A percentile compares a stretch with the other conserved stretches of the same genome.
phyloP scores from a whole-genome alignment of 2,329 filamentous ascomycete species.

The Elsinoe perseae region DNA sequence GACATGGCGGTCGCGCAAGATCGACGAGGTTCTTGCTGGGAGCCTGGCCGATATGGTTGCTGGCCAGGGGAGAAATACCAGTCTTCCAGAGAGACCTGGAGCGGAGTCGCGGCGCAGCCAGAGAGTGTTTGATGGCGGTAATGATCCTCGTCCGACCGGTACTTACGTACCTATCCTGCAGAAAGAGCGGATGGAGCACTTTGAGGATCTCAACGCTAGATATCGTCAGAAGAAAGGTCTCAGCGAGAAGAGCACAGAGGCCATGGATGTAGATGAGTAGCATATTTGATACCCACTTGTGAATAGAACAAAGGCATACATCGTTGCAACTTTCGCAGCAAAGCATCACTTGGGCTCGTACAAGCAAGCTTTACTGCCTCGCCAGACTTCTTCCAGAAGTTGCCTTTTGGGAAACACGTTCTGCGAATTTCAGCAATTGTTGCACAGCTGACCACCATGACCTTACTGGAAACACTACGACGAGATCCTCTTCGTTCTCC shows the following conservation, averaged over 20 bases:
- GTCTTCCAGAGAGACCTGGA: conserved; percentile 19
- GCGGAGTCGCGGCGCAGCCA: conserved; percentile 32
- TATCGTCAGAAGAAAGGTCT: conserved; percentile 48
- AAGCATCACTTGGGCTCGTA: conserved; percentile 55
- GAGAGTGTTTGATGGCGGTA: conserved; percentile 52
- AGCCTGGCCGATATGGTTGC: conserved; percentile 60
- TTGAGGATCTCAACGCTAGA: conserved; percentile 55
- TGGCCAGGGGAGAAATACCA: conserved; percentile 29
- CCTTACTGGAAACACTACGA: conserved; percentile 83
- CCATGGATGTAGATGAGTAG: conserved; percentile 26
- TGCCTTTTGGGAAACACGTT: conserved; percentile 45
- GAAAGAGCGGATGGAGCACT: conserved; percentile 48
- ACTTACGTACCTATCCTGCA: conserved; percentile 51
- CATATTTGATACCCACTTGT: not conserved
- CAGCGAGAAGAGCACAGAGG: conserved; percentile 24
- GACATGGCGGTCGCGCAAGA: conserved; percentile 74
- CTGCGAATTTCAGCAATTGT: not conserved
- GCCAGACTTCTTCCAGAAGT: conserved; percentile 84
- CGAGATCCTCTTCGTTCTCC: conserved; percentile 75
- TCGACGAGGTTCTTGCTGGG: conserved; percentile 78
- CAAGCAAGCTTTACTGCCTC: conserved; percentile 71
- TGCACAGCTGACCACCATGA: not conserved
- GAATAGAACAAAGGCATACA: not conserved
- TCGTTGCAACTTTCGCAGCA: conserved; percentile 18
- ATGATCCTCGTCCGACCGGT: conserved; percentile 47